Conservation (phyloP, 495 filamentous ascomycete genomes). For the Podospora bellae-mahoneyi region DNA sequence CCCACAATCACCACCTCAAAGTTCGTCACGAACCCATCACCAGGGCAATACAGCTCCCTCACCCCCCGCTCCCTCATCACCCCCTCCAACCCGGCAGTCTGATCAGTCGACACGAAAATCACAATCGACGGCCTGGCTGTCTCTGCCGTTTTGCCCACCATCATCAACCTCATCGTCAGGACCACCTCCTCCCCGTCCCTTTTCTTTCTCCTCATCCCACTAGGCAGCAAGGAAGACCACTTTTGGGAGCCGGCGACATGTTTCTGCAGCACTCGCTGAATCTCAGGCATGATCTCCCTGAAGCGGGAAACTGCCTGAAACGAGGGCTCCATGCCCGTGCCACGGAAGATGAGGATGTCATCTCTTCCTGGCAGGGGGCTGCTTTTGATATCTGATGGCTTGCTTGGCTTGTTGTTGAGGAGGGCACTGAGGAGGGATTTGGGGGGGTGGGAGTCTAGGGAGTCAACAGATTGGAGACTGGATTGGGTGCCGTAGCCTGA, state of each 20-base stretch:
- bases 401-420: too few species aligned
- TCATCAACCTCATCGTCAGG: constrained; percentile 15
- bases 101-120: constrained; percentile 8
- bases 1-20: constrained; percentile 18
- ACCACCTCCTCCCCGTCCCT: background rate
- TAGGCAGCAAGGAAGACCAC: background rate
- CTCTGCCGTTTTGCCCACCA: constrained; percentile 1
- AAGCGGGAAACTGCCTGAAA: background rate
- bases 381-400: too few species aligned
- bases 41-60: constrained; percentile 17
- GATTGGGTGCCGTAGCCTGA: too few species aligned
- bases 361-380: constrained; percentile 7
- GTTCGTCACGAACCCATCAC: constrained; percentile 14
- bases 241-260: background rate
- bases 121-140: constrained; percentile 14
- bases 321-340: background rate
- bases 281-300: constrained; percentile 9
- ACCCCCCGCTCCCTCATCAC: constrained; percentile 4
- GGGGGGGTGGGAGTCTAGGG: too few species aligned
- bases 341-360: constrained; percentile 4
- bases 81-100: constrained; percentile 5
- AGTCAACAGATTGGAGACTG: too few species aligned
- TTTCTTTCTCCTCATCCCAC: background rate
- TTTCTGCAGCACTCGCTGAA: constrained; percentile 4
- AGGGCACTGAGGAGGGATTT: too few species aligned